A percentile compares a stretch with the other conserved stretches of the same genome.
These are phyloP conservation scores for Candida michaelii DNA, from an alignment of 805 yeast genomes.

Conservation along the genomic window DNA sequence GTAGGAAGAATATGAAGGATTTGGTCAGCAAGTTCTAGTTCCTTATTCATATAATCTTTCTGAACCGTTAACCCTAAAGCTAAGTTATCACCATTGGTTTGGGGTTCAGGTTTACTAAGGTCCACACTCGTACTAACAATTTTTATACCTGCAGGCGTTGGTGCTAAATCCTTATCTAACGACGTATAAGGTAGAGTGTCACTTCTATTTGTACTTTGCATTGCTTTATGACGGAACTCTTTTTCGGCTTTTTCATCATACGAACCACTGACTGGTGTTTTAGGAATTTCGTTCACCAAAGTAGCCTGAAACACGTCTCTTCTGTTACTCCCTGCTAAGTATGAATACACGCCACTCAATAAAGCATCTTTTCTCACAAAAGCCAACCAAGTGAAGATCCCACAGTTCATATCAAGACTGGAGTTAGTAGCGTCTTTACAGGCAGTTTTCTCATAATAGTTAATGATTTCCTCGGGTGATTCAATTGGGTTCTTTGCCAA, in stretches of 20 bases:
- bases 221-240: conserved; percentile 23
- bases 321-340: neutral
- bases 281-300: neutral
- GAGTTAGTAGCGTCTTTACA: conserved; percentile 43
- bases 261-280: neutral
- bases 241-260: conserved; percentile 15
- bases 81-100: conserved; percentile 28
- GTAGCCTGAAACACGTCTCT: neutral
- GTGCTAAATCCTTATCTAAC: neutral
- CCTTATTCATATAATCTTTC: conserved; percentile 32
- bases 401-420: conserved; percentile 44
- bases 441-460: conserved; percentile 42
- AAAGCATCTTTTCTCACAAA: conserved; percentile 45
- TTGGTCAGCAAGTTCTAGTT: conserved; percentile 40
- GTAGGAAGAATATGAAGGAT: conserved; percentile 50
- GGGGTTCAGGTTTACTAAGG: neutral
- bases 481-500: conserved; percentile 25
- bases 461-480: conserved; percentile 33
- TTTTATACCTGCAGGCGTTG: neutral
- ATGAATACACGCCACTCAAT: conserved; percentile 3
- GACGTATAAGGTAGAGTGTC: conserved; percentile 22
- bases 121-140: conserved; percentile 2
- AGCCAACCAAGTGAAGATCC: conserved; percentile 53
- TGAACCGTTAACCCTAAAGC: conserved; percentile 34
- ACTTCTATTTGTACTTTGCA: conserved; percentile 24